These are phyloP conservation scores for Pugionium cornutum DNA, from an alignment of 345 rosid species.

Conservation along the genomic window DNA sequence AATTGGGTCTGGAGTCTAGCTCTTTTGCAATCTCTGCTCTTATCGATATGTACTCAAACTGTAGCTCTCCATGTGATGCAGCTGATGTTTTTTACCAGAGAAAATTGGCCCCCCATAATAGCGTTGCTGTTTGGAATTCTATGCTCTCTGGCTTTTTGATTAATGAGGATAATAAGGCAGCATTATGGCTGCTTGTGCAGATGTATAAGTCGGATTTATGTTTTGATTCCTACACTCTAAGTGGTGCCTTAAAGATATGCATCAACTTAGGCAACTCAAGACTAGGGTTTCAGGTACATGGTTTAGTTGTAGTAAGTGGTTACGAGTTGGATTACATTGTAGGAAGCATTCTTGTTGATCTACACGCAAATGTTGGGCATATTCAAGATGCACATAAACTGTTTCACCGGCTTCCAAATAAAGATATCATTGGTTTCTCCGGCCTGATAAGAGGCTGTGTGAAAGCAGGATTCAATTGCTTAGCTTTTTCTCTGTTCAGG, in stretches of 20 bases:
- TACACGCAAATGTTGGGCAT: constrained; percentile 54
- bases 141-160: constrained; percentile 62
- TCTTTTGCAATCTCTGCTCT: constrained; percentile 57
- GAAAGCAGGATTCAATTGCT: constrained; percentile 46
- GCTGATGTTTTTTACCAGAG: constrained; percentile 41
- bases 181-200: constrained; percentile 46
- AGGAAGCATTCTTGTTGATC: constrained; percentile 63
- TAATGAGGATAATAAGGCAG: constrained; percentile 49
- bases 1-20: constrained; percentile 58
- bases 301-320: constrained; percentile 53
- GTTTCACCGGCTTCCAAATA: constrained; percentile 54
- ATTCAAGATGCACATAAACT: constrained; percentile 43
- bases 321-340: constrained; percentile 58
- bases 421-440: constrained; percentile 68
- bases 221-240: constrained; percentile 62
- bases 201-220: constrained; percentile 46
- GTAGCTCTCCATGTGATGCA: constrained; percentile 48
- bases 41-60: constrained; percentile 73
- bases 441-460: constrained; percentile 57
- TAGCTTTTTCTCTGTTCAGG: constrained; percentile 51
- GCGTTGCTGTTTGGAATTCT: constrained; percentile 58
- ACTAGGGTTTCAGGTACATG: constrained; percentile 67
- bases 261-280: constrained; percentile 49
- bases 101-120: constrained; percentile 19
- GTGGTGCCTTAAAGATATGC: constrained; percentile 64